Base-by-base conservation (phyloP, 2,329 filamentous ascomycete species). In the Penicillium sclerotiorum region DNA sequence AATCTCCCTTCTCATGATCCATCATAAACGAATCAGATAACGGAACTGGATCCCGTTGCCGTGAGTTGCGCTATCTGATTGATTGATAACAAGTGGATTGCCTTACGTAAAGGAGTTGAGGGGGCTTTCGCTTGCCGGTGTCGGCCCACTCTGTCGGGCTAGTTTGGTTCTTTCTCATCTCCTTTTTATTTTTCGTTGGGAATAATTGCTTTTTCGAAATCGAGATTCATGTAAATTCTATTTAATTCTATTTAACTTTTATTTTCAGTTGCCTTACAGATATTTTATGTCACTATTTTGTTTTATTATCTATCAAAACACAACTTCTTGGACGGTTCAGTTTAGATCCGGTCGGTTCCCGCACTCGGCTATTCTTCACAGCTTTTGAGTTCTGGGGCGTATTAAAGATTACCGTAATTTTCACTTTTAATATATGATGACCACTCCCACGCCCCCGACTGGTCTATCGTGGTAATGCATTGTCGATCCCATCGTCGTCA, bases 401-500 rank as follows among this genome's bases (percentile, higher is more conserved):
- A 44, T 8, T 21, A n/a, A n/a, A n/a, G n/a, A n/a, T n/a, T n/a
- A n/a, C n/a, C n/a, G n/a, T n/a, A n/a, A n/a, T n/a, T n/a, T n/a
- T n/a, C n/a, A n/a, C 25, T 28, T 9, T 28, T 28, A 28, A 28
- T 8, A 30, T 23, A 37, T 12, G 43, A 45, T 46, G 43, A 46
- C 43, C 33, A 28, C 43, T 46, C 33, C 43, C 25, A 37, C 43
- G 43, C 43, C 33, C 23, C 43, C 43, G 43, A 46, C 43, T 46
- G 43, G 43, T 36, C 18, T 45, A 39, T n/a, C 36, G 13, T 28
- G 15, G 41, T 41, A 49, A 58, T 57, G 56, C 56, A 59, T 27
- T 9, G 56, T 59, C 52, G 56, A 59, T 59, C 56, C 44, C 12
- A 30, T 15, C 48, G 47, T 45, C 45, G 49, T 45, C 44, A 46